Evolutionary conservation across 148 eudicot species (phyloP), one percentile per base, ranked within the genome.

Genomic region (Rhododendron vialii): DNA sequence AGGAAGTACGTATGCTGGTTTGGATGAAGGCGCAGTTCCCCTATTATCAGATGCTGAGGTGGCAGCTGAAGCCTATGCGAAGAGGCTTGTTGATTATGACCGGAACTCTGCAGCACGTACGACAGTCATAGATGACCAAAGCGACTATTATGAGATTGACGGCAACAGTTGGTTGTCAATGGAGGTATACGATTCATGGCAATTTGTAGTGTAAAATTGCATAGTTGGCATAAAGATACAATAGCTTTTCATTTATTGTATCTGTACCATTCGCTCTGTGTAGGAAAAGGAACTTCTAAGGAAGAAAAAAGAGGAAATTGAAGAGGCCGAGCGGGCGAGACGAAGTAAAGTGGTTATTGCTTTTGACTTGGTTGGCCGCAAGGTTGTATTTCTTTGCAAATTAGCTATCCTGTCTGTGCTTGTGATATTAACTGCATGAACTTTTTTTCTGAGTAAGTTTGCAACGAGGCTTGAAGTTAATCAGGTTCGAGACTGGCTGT

Each of bases 101-200:
- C 90, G 99, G 55, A 95, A 95, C 86, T 92, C 99, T 88, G 98
- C 99, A 17, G 99, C 99, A 81, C 98, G 98, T 85, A 98, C 99
- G 9, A 95, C 94, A 83, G 99, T 98, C 86, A 98, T 98, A 73
- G 99, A 98, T 93, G 99, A 98, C 87, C 99, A 98, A 86, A 94
- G 99, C 88, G 99, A 98, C 81, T 95, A 98, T 85, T 98, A 98
- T 83, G 93, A 94, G 22, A 89, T 92, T 85, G 99, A 98, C 91
- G 96, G 96, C 55, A 95, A 94, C 86, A 93, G 90, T 85, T 98
- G 99, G 99, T 88, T 98, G 88, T 98, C 99, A 50, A 88, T 57
- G 92, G 98, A 95, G 99, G 99, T 95, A 88, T 81, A 26, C 81
- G 50, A 45, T 85, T 53, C 53, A 50, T 78, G 63, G 28, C 51